Conservation (phyloP, 1,284 basidiomycete species). For the Ganoderma lingzhi region DNA sequence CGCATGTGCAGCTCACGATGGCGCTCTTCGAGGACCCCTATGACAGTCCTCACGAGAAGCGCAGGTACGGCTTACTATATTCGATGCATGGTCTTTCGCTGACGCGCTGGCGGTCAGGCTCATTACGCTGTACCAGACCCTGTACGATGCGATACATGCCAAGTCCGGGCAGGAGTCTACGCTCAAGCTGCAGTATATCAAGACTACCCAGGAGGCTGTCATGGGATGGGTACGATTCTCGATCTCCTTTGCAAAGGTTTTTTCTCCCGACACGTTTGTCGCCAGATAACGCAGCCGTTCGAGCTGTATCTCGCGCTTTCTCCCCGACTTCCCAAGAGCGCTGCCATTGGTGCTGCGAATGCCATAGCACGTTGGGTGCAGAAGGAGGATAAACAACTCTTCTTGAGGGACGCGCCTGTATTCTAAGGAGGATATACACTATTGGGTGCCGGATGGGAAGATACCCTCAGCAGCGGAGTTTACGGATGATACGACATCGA, state of each 20-base stretch:
- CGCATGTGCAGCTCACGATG: conserved; percentile 88
- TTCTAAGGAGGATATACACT: conserved; percentile 55
- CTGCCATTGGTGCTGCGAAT: conserved; percentile 88
- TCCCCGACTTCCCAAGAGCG: conserved; percentile 86
- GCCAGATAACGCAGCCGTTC: conserved; percentile 90
- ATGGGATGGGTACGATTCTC: conserved; percentile 81
- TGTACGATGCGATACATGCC: conserved; percentile 88
- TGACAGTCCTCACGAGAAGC: conserved; percentile 61
- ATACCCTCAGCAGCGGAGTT: not conserved
- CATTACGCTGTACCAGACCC: conserved; percentile 83
- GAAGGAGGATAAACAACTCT: conserved; percentile 83
- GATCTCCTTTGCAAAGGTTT: not conserved
- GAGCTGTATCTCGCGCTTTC: conserved; percentile 90
- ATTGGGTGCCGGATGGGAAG: not conserved
- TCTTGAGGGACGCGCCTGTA: conserved; percentile 88
- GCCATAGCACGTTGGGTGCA: conserved; percentile 91
- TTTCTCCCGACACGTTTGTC: not conserved
- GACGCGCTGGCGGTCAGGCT: conserved; percentile 53
- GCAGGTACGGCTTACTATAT: conserved; percentile 53
- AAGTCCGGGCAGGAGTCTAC: conserved; percentile 81
- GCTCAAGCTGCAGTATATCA: conserved; percentile 85
- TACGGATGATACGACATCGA: not conserved
- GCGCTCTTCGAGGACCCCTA: conserved; percentile 89
- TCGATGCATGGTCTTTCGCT: not conserved
- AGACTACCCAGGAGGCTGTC: conserved; percentile 86